Conservation (phyloP, 225 moss, liverwort and hornwort species). For the Thuidium tamariscinum region DNA sequence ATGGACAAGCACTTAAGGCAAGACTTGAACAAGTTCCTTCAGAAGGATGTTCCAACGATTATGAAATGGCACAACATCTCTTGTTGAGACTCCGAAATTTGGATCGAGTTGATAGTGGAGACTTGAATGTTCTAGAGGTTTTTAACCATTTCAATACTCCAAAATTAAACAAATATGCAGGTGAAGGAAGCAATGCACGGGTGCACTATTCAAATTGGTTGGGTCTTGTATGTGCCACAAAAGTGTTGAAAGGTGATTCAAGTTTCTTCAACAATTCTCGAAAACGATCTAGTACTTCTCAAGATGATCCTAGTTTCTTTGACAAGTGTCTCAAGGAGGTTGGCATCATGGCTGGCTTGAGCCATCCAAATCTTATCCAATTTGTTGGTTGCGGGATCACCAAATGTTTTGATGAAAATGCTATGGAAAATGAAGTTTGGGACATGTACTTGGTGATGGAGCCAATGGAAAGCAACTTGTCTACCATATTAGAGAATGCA, state of each 20-base stretch:
- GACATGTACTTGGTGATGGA: background rate
- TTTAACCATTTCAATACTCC: no score
- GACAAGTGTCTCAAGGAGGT: background rate
- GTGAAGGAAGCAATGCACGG: background rate
- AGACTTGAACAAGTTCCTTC: background rate
- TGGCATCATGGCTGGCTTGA: background rate
- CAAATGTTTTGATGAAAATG: accelerated
- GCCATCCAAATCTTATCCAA: background rate
- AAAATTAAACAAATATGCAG: no score
- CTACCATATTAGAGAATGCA: background rate
- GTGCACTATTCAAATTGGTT: background rate
- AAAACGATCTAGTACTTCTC: accelerated
- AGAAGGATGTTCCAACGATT: accelerated
- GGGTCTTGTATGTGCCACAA: background rate
- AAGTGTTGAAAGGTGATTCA: background rate
- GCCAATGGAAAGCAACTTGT: background rate
- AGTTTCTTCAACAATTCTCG: background rate
- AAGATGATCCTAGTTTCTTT: accelerated
- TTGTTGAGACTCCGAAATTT: background rate
- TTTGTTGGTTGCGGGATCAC: background rate
- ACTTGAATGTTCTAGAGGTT: no score
- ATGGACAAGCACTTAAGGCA: background rate
- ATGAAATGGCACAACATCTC: background rate
- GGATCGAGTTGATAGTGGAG: no score
- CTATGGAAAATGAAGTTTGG: accelerated